Evolutionary conservation across 257 asterid species (phyloP).

Genomic region (Plantago elongata): DNA sequence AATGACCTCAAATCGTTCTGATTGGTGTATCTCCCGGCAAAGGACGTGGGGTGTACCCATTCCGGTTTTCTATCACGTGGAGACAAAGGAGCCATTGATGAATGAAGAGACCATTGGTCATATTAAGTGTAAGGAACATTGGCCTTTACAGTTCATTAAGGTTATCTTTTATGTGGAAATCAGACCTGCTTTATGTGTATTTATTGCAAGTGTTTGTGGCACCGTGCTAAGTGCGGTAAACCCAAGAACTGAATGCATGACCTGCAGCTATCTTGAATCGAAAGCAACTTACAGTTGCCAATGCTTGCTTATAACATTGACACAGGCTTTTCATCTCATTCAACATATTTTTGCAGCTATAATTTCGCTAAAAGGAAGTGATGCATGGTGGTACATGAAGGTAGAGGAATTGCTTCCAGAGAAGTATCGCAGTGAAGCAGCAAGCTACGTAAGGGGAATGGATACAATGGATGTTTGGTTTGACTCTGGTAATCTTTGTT

Average conservation of each 20-base stretch:
- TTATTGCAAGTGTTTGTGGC: no score
- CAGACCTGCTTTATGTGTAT: no score
- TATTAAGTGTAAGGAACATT: slow-evolving; percentile 66
- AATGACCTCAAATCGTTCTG: slow-evolving; percentile 94
- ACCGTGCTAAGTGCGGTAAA: no score
- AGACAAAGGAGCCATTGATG: slow-evolving; percentile 85
- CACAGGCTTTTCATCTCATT: slow-evolving; percentile 2
- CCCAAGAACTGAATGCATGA: no score
- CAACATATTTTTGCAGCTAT: slow-evolving; percentile 58
- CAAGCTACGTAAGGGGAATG: slow-evolving; percentile 70
- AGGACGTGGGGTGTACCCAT: slow-evolving; percentile 99
- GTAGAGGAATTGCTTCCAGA: slow-evolving; percentile 95
- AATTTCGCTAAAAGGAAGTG: slow-evolving; percentile 90
- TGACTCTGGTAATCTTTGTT: slow-evolving; percentile 67
- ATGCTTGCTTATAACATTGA: slow-evolving; percentile 8
- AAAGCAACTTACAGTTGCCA: no score
- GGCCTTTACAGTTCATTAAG: slow-evolving; percentile 1
- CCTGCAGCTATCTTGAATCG: no score
- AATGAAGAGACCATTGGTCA: slow-evolving; percentile 75
- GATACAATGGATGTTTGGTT: slow-evolving; percentile 99
- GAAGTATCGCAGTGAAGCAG: slow-evolving; percentile 67
- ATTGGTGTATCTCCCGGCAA: slow-evolving; percentile 99
- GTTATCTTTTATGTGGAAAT: slow-evolving; percentile 1
- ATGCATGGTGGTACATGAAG: slow-evolving; percentile 99
- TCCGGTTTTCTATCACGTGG: slow-evolving; percentile 88